Percentiles rank a stretch among this genome's conserved stretches.
These are phyloP conservation scores for Peltaster fructicola DNA, from an alignment of 2,329 filamentous ascomycete species.

Conservation along the genomic window DNA sequence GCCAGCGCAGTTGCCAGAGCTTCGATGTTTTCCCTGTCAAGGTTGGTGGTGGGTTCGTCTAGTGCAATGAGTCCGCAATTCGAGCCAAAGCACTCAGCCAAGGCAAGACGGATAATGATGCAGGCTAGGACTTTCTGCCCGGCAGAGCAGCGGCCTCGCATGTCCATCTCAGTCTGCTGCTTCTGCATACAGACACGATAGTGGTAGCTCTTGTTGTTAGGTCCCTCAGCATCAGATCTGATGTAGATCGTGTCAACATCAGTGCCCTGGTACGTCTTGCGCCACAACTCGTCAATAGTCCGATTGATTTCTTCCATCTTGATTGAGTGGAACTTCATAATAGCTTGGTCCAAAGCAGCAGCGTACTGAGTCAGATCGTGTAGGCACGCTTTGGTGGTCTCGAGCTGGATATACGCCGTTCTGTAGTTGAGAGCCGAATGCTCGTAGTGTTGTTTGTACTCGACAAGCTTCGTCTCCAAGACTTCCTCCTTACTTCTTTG, in stretches of 20 bases:
- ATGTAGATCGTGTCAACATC: conserved; percentile 96
- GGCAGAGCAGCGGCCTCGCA: conserved; percentile 92
- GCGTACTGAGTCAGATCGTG: conserved; percentile 75
- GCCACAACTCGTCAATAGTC: conserved; percentile 93
- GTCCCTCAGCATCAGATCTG: conserved; percentile 69
- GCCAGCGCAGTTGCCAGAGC: conserved; percentile 71
- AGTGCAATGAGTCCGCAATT: conserved; percentile 93
- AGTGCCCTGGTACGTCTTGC: conserved; percentile 86
- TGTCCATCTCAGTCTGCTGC: conserved; percentile 95
- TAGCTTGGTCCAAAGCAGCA: conserved; percentile 77
- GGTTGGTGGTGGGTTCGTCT: conserved; percentile 93
- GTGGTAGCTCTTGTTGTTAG: conserved; percentile 72
- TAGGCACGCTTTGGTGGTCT: conserved; percentile 80
- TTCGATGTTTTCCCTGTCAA: conserved; percentile 87
- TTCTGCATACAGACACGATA: conserved; percentile 97
- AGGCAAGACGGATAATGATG: conserved; percentile 90
- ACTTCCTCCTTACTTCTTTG: conserved; percentile 77
- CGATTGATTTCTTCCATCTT: conserved; percentile 98
- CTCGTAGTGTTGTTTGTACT: conserved; percentile 78
- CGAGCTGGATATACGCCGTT: conserved; percentile 74
- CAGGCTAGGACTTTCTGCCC: conserved; percentile 92
- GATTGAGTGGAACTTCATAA: conserved; percentile 88
- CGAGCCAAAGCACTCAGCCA: conserved; percentile 90
- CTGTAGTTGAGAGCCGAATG: conserved; percentile 66
- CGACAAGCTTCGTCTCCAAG: conserved; percentile 49